Conservation (phyloP, 164 flowering plant species). For the Vitis amurensis region DNA sequence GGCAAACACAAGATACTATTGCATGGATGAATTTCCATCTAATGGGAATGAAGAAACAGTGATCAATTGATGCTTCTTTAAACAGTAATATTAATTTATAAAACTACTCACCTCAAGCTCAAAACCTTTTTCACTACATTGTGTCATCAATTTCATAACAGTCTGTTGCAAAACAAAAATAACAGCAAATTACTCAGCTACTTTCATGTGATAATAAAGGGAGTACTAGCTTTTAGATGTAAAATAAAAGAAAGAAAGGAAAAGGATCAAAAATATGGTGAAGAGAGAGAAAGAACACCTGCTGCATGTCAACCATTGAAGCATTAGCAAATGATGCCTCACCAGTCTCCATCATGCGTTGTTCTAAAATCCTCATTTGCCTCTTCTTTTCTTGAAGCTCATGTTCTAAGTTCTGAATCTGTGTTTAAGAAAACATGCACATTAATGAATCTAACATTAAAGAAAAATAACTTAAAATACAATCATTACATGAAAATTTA, state of each 20-base stretch:
- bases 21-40: too few species aligned
- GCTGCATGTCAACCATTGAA: constrained; percentile 90
- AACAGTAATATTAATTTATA: background rate
- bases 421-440: constrained; percentile 8
- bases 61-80: background rate
- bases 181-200: background rate
- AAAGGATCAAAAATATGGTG: background rate
- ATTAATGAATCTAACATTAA: background rate
- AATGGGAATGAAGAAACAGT: background rate
- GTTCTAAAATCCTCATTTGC: constrained; percentile 84
- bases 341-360: constrained; percentile 74
- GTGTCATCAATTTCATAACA: constrained; percentile 79
- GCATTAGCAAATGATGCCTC: constrained; percentile 86
- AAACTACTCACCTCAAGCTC: constrained; percentile 77
- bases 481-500: background rate
- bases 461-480: background rate
- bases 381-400: constrained; percentile 83
- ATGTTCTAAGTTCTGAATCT: constrained; percentile 83
- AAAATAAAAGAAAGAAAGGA: background rate
- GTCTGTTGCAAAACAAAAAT: constrained; percentile 49
- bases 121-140: constrained; percentile 87
- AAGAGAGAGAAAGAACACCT: constrained; percentile 46
- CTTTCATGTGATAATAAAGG: background rate
- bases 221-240: background rate
- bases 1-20: too few species aligned